Percentiles rank a stretch among this genome's conserved stretches.
Evolutionary conservation across 2,329 filamentous ascomycete genomes (phyloP).

Genomic region (Atkinsonella texensis): DNA sequence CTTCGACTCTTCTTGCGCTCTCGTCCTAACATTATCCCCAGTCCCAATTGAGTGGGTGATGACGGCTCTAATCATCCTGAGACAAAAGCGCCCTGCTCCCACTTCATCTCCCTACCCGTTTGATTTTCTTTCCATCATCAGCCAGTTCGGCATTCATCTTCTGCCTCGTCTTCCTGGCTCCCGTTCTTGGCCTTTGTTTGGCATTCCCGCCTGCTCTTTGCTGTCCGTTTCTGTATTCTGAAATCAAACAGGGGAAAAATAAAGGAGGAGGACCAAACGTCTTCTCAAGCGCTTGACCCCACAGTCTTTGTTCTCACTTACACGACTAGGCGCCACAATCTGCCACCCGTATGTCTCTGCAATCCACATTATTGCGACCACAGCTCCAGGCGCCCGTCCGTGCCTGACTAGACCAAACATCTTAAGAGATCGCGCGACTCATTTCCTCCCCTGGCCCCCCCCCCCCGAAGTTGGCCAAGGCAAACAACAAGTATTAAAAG

Average conservation of each 20-base stretch:
- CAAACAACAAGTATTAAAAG: not conserved
- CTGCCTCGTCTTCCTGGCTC: not conserved
- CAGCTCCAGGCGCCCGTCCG: constrained; percentile 14
- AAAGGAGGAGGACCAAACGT: not conserved
- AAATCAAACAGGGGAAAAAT: no score
- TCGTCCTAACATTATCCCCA: not conserved
- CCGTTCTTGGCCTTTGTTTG: not conserved
- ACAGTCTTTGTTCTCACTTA: constrained; percentile 5
- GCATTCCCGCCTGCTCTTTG: not conserved
- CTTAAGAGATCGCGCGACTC: constrained; percentile 6
- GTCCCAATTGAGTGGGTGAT: constrained; percentile 3
- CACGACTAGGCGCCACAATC: constrained; percentile 8
- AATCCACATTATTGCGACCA: constrained; percentile 6
- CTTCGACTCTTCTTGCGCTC: not conserved
- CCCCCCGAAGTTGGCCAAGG: not conserved
- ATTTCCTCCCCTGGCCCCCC: not conserved
- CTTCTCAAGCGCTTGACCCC: not conserved
- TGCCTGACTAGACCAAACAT: constrained; percentile 3
- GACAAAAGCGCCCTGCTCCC: constrained; percentile 12
- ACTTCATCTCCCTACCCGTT: constrained; percentile 7
- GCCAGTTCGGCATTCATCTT: constrained; percentile 4
- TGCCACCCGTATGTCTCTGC: constrained; percentile 7
- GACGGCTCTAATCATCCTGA: not conserved
- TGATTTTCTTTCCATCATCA: constrained; percentile 4
- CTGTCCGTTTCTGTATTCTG: not conserved